A percentile compares a stretch with the other conserved stretches of the same genome.
Evolutionary conservation across 2,329 filamentous ascomycete species (phyloP).

Genomic region (Corinectria fuckeliana): DNA sequence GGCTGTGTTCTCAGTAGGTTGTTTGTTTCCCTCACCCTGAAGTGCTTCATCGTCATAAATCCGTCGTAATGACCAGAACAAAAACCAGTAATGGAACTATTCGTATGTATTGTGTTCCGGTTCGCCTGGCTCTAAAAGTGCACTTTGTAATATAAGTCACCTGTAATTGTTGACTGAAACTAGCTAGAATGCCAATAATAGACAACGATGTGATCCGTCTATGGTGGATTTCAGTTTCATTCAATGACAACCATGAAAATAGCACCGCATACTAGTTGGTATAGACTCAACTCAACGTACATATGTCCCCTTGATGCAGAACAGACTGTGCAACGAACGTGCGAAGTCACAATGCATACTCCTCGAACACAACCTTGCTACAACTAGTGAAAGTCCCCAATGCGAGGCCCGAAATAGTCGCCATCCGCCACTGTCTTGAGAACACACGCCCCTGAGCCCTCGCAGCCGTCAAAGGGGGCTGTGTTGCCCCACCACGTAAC

Average conservation of each 20-base stretch:
- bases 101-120: background rate
- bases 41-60: too few species aligned
- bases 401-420: constrained; percentile 42
- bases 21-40: too few species aligned
- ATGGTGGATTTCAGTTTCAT: background rate
- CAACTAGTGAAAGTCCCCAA: constrained; percentile 27
- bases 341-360: background rate
- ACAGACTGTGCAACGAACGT: background rate
- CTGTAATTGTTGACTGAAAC: background rate
- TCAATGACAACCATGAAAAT: background rate
- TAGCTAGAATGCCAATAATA: too few species aligned
- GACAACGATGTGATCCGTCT: too few species aligned
- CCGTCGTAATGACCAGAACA: too few species aligned
- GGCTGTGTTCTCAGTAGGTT: too few species aligned
- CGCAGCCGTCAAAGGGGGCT: constrained; percentile 35
- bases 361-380: background rate
- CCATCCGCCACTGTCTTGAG: constrained; percentile 33
- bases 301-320: background rate
- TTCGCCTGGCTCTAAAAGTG: too few species aligned
- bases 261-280: background rate
- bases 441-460: constrained; percentile 32
- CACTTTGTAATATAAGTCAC: background rate
- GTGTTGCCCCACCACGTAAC: constrained; percentile 56
- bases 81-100: too few species aligned
- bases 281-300: background rate